phyloP scores from a whole-genome alignment of 192 early-diverging fungal genomes.

The Helicostylum pulchrum region DNA sequence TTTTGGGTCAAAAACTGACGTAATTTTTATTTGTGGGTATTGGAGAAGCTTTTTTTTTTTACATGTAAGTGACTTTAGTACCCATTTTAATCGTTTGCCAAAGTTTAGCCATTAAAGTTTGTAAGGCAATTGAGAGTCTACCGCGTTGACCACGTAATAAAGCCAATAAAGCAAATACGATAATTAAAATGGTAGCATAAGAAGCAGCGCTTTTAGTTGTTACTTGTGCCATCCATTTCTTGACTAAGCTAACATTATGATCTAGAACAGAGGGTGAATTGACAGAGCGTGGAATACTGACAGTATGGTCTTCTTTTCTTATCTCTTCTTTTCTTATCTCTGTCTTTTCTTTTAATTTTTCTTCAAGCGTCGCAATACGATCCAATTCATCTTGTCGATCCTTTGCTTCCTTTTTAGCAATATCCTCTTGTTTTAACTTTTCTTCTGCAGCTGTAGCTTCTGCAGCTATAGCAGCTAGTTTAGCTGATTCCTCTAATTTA shows the following conservation, averaged over 20 bases:
- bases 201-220: constrained; percentile 10
- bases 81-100: constrained; percentile 40
- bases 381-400: constrained; percentile 15
- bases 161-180: constrained; percentile 20
- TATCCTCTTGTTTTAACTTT: constrained; percentile 6
- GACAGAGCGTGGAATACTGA: neutral
- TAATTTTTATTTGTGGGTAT: too few species aligned
- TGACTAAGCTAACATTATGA: constrained; percentile 1
- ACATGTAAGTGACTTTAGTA: constrained; percentile 40
- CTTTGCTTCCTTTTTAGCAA: constrained; percentile 6
- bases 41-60: constrained; percentile 10
- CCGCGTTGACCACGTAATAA: constrained; percentile 14
- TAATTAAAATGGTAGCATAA: constrained; percentile 14
- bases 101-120: constrained; percentile 22
- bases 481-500: neutral
- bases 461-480: neutral
- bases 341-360: neutral
- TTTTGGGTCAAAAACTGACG: too few species aligned
- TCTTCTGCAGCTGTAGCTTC: neutral
- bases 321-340: neutral
- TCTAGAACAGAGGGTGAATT: neutral
- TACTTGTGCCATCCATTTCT: constrained; percentile 18
- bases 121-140: constrained; percentile 10
- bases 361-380: neutral
- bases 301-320: too few species aligned